These are phyloP conservation scores for Paraurostyla sp. DNA, from an alignment of 73 alveolate genomes.

Conservation along the genomic window DNA sequence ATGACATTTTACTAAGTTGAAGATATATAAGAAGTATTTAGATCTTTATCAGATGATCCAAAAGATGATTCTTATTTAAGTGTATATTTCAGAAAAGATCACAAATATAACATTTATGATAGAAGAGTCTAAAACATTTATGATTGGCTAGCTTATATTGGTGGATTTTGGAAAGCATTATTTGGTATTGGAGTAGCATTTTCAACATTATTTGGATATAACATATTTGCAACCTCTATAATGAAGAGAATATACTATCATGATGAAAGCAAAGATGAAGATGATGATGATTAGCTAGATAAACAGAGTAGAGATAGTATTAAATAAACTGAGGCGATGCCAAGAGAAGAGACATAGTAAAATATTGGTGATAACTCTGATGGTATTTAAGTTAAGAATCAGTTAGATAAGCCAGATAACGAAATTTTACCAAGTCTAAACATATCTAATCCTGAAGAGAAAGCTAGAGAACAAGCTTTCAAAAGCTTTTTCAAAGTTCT, in stretches of 20 bases:
- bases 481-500: too few species aligned
- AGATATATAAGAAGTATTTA: background rate
- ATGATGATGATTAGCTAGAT: background rate
- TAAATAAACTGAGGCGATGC: too few species aligned
- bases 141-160: conserved; percentile 22
- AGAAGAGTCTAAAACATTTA: conserved; percentile 1
- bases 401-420: too few species aligned
- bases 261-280: background rate
- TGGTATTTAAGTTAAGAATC: too few species aligned
- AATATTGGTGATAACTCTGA: too few species aligned
- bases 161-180: conserved; percentile 36
- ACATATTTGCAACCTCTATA: background rate
- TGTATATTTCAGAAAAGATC: conserved; percentile 21
- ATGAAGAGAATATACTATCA: conserved; percentile 1
- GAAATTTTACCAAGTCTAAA: too few species aligned
- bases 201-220: background rate
- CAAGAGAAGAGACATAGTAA: too few species aligned
- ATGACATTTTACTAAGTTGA: background rate
- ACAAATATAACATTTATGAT: background rate
- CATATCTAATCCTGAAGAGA: too few species aligned
- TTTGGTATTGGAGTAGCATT: conserved; percentile 4
- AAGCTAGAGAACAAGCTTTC: too few species aligned
- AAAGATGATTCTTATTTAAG: conserved; percentile 5
- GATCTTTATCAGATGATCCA: too few species aligned
- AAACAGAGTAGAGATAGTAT: too few species aligned